Evolutionary conservation across 2,329 filamentous ascomycete species (phyloP).

Genomic region (Madurella mycetomatis): DNA sequence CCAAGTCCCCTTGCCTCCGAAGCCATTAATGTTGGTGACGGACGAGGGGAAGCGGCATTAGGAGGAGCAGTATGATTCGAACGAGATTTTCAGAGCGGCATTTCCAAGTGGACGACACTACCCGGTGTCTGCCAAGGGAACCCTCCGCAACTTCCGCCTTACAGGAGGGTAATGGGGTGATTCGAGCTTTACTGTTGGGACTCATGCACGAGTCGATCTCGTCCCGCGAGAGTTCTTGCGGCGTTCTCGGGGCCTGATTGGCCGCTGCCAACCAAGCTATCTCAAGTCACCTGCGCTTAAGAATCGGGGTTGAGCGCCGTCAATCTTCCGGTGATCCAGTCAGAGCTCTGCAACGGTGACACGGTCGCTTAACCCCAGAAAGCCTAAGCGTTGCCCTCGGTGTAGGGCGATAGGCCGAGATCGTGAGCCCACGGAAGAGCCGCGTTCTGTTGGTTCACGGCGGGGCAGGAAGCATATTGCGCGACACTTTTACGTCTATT

Average conservation of each 20-base stretch:
- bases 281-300: constrained; percentile 11
- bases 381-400: neutral
- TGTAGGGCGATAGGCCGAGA: constrained; percentile 1
- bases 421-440: neutral
- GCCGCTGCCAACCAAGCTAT: neutral
- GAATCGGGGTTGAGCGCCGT: neutral
- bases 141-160: neutral
- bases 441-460: constrained; percentile 1
- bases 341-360: neutral
- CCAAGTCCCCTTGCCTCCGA: neutral
- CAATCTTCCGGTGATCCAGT: constrained; percentile 11
- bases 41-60: neutral
- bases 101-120: neutral
- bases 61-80: neutral
- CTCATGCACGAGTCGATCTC: constrained; percentile 9
- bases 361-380: neutral
- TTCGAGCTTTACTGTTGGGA: neutral
- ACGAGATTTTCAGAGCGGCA: constrained; percentile 1
- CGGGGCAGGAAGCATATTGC: constrained; percentile 1
- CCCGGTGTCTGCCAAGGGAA: neutral
- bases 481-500: neutral
- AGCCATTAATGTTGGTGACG: constrained; percentile 7
- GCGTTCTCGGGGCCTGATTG: constrained; percentile 8
- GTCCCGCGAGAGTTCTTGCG: neutral
- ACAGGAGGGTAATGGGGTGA: neutral